Percentiles rank a stretch among this genome's conserved stretches.
These are phyloP conservation scores for Rhodocollybia butyracea DNA, from an alignment of 768 basidiomycete genomes.

Conservation along the genomic window DNA sequence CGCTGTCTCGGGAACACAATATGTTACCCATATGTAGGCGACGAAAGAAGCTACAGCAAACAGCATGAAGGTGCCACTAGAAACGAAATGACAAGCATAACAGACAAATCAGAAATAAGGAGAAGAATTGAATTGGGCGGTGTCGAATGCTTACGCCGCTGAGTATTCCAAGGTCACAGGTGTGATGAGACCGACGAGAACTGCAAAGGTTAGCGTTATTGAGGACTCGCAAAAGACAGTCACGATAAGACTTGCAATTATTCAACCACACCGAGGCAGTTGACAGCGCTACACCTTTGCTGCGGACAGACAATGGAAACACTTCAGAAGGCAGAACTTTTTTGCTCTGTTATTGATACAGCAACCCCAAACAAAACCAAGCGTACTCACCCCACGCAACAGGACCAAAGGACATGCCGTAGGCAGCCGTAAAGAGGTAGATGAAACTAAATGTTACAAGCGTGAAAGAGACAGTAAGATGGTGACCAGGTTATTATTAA, in stretches of 20 bases:
- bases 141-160: constrained; percentile 42
- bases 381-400: too few species aligned
- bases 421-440: constrained; percentile 74
- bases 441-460: constrained; percentile 41
- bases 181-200: constrained; percentile 72
- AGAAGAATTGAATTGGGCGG: background rate
- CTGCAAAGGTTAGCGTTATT: constrained; percentile 29
- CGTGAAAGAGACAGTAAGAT: background rate
- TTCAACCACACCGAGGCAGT: constrained; percentile 88
- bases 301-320: constrained; percentile 74
- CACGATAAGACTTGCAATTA: constrained; percentile 50
- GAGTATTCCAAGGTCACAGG: constrained; percentile 63
- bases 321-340: constrained; percentile 82
- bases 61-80: constrained; percentile 63
- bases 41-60: constrained; percentile 63
- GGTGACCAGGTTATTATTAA: background rate
- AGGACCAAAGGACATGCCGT: constrained; percentile 76
- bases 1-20: constrained; percentile 73
- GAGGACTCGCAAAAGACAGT: background rate
- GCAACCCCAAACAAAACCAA: too few species aligned
- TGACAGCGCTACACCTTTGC: constrained; percentile 78
- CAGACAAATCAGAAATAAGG: background rate
- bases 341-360: too few species aligned
- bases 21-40: constrained; percentile 71
- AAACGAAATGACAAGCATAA: background rate